phyloP scores from a whole-genome alignment of 768 basidiomycete species.

The Boletus subparvulus region DNA sequence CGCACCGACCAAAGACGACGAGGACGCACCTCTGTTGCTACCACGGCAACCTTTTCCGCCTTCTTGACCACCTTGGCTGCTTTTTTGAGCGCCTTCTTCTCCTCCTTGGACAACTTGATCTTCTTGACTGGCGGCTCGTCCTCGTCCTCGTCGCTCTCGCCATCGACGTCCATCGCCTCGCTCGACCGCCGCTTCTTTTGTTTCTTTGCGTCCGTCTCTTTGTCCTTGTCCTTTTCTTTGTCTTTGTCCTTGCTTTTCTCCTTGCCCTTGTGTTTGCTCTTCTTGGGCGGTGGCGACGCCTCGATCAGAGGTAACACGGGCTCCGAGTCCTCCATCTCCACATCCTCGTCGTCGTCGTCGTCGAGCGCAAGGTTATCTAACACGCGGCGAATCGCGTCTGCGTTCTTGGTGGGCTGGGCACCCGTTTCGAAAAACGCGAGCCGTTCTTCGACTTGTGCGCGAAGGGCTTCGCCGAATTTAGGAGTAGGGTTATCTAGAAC shows the following conservation, averaged over 20 bases:
- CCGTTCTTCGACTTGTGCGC: conserved; percentile 93
- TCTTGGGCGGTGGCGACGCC: conserved; percentile 56
- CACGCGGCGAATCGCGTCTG: conserved; percentile 90
- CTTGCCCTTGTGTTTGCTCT: conserved; percentile 44
- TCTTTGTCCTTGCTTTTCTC: conserved; percentile 32
- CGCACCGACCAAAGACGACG: conserved; percentile 7
- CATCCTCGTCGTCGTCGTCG: conserved; percentile 56
- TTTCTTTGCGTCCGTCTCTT: conserved; percentile 25
- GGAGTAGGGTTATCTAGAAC: conserved; percentile 75
- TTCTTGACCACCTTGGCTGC: conserved; percentile 63
- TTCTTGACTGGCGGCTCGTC: conserved; percentile 63
- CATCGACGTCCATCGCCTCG: conserved; percentile 66
- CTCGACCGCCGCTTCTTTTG: conserved; percentile 65
- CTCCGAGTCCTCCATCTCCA: conserved; percentile 45
- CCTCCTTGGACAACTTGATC: conserved; percentile 77
- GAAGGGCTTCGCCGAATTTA: conserved; percentile 93
- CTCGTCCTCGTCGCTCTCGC: conserved; percentile 43
- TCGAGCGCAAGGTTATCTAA: conserved; percentile 75
- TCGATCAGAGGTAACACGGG: conserved; percentile 61
- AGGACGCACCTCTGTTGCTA: conserved; percentile 36
- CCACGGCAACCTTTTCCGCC: conserved; percentile 37
- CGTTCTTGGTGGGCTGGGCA: conserved; percentile 82
- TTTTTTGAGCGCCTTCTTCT: conserved; percentile 83
- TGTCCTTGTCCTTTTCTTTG: neutral
- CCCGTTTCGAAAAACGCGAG: conserved; percentile 94